A percentile compares a stretch with the other conserved stretches of the same genome.
These are phyloP conservation scores for Platismatia glauca DNA, from an alignment of 495 filamentous ascomycete genomes.

Conservation along the genomic window DNA sequence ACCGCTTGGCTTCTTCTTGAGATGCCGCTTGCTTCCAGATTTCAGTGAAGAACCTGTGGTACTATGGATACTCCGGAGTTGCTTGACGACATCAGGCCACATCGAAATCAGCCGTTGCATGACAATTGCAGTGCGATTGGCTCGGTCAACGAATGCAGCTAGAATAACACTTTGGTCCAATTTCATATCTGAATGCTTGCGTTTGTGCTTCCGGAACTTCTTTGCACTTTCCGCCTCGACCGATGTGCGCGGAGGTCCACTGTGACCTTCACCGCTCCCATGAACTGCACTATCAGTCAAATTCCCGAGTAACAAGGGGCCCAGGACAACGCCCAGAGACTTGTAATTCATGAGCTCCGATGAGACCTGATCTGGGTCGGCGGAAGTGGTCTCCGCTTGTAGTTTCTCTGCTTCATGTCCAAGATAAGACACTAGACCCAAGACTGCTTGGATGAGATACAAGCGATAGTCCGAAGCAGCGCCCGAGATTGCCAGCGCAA, in stretches of 20 bases:
- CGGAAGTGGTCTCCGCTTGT: conserved; percentile 20
- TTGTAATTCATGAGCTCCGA: conserved; percentile 50
- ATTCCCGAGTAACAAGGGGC: conserved; percentile 53
- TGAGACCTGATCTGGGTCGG: conserved; percentile 22
- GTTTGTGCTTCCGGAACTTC: conserved; percentile 26
- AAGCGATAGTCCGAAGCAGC: conserved; percentile 49
- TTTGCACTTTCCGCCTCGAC: conserved; percentile 29
- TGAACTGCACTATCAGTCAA: conserved; percentile 37
- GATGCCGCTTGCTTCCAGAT: not conserved
- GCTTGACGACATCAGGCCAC: conserved; percentile 50
- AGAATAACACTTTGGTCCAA: conserved; percentile 21
- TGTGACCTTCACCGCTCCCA: conserved; percentile 30
- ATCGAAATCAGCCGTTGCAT: conserved; percentile 50
- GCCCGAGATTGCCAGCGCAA: conserved; percentile 53
- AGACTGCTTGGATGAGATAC: conserved; percentile 56
- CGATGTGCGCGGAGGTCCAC: conserved; percentile 29
- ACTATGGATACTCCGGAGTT: conserved; percentile 26
- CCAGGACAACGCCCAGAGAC: conserved; percentile 55
- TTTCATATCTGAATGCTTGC: conserved; percentile 6
- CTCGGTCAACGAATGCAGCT: conserved; percentile 33
- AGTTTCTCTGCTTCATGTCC: conserved; percentile 40
- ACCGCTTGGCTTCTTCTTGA: conserved; percentile 3
- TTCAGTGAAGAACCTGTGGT: not conserved
- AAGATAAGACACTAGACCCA: conserved; percentile 51
- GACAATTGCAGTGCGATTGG: conserved; percentile 44